Evolutionary conservation across 495 filamentous ascomycete genomes (phyloP), one percentile per base, ranked within the genome.

Genomic region (Penicillium canariense): DNA sequence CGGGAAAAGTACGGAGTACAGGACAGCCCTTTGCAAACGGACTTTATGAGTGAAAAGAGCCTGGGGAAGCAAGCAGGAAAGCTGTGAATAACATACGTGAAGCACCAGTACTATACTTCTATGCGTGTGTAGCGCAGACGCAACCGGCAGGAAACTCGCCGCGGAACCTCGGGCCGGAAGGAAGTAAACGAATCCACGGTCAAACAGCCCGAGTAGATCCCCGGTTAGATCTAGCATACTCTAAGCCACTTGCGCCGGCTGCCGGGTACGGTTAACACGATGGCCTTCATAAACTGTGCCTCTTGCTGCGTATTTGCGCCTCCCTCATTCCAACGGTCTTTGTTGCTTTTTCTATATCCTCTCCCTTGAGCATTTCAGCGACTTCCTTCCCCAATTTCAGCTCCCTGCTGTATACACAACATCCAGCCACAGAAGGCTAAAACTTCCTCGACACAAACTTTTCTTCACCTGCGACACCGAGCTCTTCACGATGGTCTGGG

Each of bases 401-500:
- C 12, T 31, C 43, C 14, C n/a, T 44, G 1, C 5, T n/a, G n/a
- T n/a, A n/a, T n/a, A n/a, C n/a, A n/a, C n/a, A n/a, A n/a, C n/a
- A n/a, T n/a, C n/a, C n/a, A n/a, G n/a, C n/a, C n/a, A n/a, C n/a
- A n/a, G n/a, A n/a, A n/a, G n/a, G n/a, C n/a, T n/a, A n/a, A n/a
- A n/a, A n/a, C n/a, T 6, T 30, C n/a, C 20, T 14, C 40, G 6
- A 26, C 2, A 26, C 40, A n/a, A 46, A 10, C 34, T 55, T 34
- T 39, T 43, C 22, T 8, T 25, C 52, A 17, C 11, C n/a, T 45
- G 18, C 17, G 5, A 18, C 43, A 28, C 38, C 28, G 11, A 14
- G 1, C 27, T 49, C 28, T 34, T 6, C 59, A 67, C 23, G 51
- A 77, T 77, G 74, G 50, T 68, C 55, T 75, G 70, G 73, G 58